Conservation (phyloP, 2,329 filamentous ascomycete genomes). For the Cladosporium cucumerinum region DNA sequence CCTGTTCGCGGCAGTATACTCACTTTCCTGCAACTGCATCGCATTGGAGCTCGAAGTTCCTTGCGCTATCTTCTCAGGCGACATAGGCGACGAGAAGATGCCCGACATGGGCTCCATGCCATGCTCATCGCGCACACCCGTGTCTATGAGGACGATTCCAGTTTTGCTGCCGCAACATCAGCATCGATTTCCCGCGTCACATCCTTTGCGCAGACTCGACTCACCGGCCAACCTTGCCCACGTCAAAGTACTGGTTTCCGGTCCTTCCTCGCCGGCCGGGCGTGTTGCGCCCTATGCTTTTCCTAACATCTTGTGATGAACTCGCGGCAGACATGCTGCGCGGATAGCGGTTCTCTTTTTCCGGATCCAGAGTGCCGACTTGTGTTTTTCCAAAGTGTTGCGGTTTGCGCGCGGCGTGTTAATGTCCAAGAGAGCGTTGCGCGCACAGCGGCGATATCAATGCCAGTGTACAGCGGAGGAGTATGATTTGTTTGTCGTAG, state of each 20-base stretch:
- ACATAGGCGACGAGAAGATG: conserved; percentile 83
- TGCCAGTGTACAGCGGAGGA: background rate
- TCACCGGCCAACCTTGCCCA: conserved; percentile 36
- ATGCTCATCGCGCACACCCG: conserved; percentile 79
- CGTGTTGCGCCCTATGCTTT: conserved; percentile 22
- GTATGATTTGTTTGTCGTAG: background rate
- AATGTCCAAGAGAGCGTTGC: conserved; percentile 8
- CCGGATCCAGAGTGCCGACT: conserved; percentile 25
- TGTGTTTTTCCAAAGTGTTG: conserved; percentile 12
- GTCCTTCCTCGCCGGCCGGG: conserved; percentile 29
- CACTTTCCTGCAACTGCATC: conserved; percentile 63
- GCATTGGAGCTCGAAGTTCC: conserved; percentile 25
- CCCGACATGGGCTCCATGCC: conserved; percentile 85
- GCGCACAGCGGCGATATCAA: conserved; percentile 13
- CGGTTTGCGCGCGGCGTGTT: conserved; percentile 3
- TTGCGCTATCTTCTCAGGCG: conserved; percentile 37
- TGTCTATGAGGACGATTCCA: conserved; percentile 75
- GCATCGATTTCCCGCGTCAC: background rate
- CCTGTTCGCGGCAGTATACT: conserved; percentile 23
- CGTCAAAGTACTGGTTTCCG: conserved; percentile 36
- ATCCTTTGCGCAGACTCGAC: conserved; percentile 9
- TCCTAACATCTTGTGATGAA: conserved; percentile 15
- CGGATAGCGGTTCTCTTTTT: conserved; percentile 30
- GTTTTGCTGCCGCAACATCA: conserved; percentile 66
- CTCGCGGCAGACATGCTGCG: conserved; percentile 28